Percentiles rank a stretch among this genome's conserved stretches.
Conservation (phyloP, 2,329 filamentous ascomycete genomes). For the Paecilomyces niveus region DNA sequence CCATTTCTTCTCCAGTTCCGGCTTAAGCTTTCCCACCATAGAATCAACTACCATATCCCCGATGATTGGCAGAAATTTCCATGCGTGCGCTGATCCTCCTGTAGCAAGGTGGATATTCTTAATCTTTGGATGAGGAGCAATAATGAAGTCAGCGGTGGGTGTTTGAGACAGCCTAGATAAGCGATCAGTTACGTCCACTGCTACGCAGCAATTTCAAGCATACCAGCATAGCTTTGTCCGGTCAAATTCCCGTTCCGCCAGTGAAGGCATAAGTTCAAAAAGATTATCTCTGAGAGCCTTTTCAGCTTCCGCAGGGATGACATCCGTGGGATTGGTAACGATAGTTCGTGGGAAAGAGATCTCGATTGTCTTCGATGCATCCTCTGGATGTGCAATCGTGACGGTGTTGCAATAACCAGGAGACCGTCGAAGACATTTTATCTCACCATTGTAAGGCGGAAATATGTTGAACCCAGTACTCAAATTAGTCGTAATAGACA, state of each 20-base stretch:
- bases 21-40: constrained; percentile 1
- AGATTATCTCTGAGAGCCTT: constrained; percentile 12
- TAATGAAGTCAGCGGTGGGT: constrained; percentile 11
- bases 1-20: constrained; percentile 1
- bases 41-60: constrained; percentile 12
- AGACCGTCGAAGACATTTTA: constrained; percentile 19
- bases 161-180: constrained; percentile 11
- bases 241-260: constrained; percentile 15
- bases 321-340: constrained; percentile 15
- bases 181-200: not conserved
- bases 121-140: constrained; percentile 12
- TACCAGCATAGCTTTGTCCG: constrained; percentile 17
- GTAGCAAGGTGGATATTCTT: constrained; percentile 13
- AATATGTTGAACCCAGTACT: constrained; percentile 21
- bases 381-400: constrained; percentile 13
- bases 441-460: constrained; percentile 16
- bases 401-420: constrained; percentile 16
- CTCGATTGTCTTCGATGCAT: constrained; percentile 9
- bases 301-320: constrained; percentile 17
- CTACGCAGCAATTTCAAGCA: constrained; percentile 3
- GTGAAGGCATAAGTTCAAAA: constrained; percentile 13
- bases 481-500: constrained; percentile 22
- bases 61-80: constrained; percentile 15
- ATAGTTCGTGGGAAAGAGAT: constrained; percentile 15
- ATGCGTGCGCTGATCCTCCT: constrained; percentile 13